A percentile compares a stretch with the other conserved stretches of the same genome.
Conservation (phyloP, 176 grass and related monocot species). For the Chrysopogon serrulatus region DNA sequence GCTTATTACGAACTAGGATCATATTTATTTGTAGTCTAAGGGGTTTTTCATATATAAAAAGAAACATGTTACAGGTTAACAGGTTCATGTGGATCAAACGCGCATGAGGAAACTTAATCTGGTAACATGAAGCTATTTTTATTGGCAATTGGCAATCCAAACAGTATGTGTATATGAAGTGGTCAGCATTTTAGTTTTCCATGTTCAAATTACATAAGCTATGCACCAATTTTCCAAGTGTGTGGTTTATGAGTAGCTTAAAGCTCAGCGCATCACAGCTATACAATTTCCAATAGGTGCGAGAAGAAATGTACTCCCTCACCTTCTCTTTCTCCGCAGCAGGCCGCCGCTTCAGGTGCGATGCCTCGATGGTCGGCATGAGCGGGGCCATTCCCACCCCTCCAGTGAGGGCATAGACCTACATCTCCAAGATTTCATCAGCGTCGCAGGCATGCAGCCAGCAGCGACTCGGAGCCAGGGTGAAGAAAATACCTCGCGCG, state of each 20-base stretch:
- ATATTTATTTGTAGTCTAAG: background rate
- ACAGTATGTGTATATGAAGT: background rate
- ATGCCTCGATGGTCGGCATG: constrained; percentile 80
- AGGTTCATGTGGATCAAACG: background rate
- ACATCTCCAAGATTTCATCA: background rate
- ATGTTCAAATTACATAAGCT: background rate
- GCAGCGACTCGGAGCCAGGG: background rate
- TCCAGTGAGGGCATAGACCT: constrained; percentile 94
- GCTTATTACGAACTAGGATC: background rate
- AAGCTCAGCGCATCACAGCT: background rate
- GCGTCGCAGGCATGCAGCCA: background rate
- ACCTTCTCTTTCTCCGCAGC: constrained; percentile 45
- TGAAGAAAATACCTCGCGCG: constrained; percentile 54
- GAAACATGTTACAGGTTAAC: background rate
- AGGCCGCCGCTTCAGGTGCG: constrained; percentile 74
- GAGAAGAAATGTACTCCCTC: background rate
- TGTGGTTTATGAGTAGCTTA: background rate
- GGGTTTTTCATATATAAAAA: background rate
- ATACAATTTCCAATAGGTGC: background rate
- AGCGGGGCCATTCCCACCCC: constrained; percentile 76
- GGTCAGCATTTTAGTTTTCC: background rate
- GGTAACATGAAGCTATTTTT: background rate
- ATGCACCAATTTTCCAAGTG: background rate
- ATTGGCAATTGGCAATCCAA: background rate
- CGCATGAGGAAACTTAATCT: background rate